phyloP scores from a whole-genome alignment of 2,329 filamentous ascomycete species.

The Ceratocystis huliohia region DNA sequence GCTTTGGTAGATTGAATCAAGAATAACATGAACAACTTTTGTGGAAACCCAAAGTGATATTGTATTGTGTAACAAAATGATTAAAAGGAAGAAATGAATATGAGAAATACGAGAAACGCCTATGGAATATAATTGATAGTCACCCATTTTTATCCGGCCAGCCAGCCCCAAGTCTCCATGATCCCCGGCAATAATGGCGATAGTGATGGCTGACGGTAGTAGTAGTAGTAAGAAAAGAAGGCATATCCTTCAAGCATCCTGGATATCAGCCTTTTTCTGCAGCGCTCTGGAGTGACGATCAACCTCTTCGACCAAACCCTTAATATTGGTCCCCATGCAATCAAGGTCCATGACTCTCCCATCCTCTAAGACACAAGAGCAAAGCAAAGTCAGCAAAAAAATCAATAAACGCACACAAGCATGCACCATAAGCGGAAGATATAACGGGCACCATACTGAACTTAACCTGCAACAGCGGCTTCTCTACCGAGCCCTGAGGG shows the following conservation, averaged over 20 bases:
- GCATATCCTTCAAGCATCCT: conserved; percentile 29
- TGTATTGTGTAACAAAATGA: neutral
- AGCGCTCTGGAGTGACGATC: conserved; percentile 76
- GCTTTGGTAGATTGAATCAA: neutral
- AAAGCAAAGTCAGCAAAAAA: neutral
- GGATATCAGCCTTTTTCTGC: conserved; percentile 70
- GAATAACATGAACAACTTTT: neutral
- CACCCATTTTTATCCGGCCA: neutral
- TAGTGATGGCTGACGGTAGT: neutral
- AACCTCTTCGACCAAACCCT: conserved; percentile 75
- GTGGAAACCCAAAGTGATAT: neutral
- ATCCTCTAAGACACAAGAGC: conserved; percentile 51
- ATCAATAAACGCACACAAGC: neutral
- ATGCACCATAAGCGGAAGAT: neutral
- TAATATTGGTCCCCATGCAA: conserved; percentile 67
- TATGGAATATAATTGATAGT: neutral
- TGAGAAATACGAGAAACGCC: neutral
- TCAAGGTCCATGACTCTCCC: conserved; percentile 82
- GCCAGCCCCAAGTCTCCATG: neutral
- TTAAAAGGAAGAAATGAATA: neutral
- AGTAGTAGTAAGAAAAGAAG: neutral
- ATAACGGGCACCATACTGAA: conserved; percentile 54
- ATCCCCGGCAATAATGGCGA: neutral
- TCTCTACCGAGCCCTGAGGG: conserved; percentile 53
- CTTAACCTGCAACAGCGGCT: conserved; percentile 60